phyloP scores from a whole-genome alignment of 176 grass and related monocot genomes.

The Carex pumila region DNA sequence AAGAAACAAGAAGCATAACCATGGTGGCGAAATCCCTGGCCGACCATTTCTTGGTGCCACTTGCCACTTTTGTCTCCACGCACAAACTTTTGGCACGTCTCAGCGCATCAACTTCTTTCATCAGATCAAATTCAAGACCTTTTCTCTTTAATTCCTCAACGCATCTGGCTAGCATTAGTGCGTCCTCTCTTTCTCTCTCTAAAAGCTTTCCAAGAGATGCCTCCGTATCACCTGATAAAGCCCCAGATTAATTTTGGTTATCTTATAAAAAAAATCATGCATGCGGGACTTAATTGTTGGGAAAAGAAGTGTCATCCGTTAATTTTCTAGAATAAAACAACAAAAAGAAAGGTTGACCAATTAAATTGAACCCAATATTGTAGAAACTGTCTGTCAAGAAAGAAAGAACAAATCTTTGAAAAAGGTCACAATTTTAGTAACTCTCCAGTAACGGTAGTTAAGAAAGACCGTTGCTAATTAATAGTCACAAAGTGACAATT shows the following conservation, averaged over 20 bases:
- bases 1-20: slow-evolving; percentile 43
- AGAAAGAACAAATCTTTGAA: not conserved
- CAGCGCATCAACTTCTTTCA: slow-evolving; percentile 95
- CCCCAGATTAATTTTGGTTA: not conserved
- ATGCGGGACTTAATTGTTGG: not conserved
- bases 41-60: slow-evolving; percentile 40
- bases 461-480: not conserved
- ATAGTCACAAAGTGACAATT: not conserved
- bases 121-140: slow-evolving; percentile 72
- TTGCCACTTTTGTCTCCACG: slow-evolving; percentile 64
- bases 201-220: slow-evolving; percentile 50
- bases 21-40: slow-evolving; percentile 56
- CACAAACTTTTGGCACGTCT: slow-evolving; percentile 78
- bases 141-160: slow-evolving; percentile 73
- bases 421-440: not conserved
- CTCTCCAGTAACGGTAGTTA: not conserved
- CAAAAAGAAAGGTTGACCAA: not conserved
- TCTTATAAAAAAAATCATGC: not conserved
- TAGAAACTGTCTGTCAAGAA: not conserved
- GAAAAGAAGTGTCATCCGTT: not conserved
- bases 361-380: not conserved
- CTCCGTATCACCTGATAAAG: slow-evolving; percentile 48
- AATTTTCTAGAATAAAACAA: not conserved
- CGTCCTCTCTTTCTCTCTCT: slow-evolving; percentile 77
- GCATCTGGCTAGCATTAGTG: slow-evolving; percentile 55